These are phyloP conservation scores for Jasminum sambac DNA, from an alignment of 257 asterid genomes.

Conservation along the genomic window DNA sequence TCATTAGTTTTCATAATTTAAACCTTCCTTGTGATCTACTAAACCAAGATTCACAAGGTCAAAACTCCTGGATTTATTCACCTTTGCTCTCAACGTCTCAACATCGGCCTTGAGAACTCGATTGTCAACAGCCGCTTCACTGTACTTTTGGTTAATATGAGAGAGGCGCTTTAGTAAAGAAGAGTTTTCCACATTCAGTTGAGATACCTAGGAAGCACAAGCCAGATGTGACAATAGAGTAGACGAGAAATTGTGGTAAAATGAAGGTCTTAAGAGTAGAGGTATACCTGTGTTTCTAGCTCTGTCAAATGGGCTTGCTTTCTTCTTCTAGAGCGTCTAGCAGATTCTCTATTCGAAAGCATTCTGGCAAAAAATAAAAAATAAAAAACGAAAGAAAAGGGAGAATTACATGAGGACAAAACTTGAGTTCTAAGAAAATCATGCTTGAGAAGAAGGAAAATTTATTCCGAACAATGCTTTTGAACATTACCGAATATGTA, in stretches of 20 bases:
- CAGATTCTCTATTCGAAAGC: constrained; percentile 30
- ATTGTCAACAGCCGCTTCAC: constrained; percentile 93
- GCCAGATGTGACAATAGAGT: constrained; percentile 19
- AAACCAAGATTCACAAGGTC: background rate
- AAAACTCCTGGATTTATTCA: constrained; percentile 16
- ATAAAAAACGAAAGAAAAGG: background rate
- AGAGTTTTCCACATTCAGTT: constrained; percentile 73
- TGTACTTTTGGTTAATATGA: constrained; percentile 79
- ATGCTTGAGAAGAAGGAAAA: background rate
- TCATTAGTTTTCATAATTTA: background rate
- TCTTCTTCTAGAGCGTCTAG: constrained; percentile 30
- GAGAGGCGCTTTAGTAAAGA: constrained; percentile 73
- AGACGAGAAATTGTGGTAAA: background rate
- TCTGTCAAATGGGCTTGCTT: constrained; percentile 30
- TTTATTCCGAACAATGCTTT: background rate
- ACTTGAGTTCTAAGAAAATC: no score
- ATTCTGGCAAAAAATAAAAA: constrained; percentile 18
- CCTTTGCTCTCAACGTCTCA: constrained; percentile 96
- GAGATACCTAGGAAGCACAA: constrained; percentile 56
- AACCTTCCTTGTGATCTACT: background rate
- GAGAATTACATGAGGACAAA: background rate
- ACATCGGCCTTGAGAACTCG: constrained; percentile 96
- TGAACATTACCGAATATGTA: background rate
- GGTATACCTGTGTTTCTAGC: constrained; percentile 59
- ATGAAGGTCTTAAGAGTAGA: background rate